Evolutionary conservation across 305 asterid species (phyloP), one percentile per base, ranked within the genome.

Genomic region (Rubia peregrina): DNA sequence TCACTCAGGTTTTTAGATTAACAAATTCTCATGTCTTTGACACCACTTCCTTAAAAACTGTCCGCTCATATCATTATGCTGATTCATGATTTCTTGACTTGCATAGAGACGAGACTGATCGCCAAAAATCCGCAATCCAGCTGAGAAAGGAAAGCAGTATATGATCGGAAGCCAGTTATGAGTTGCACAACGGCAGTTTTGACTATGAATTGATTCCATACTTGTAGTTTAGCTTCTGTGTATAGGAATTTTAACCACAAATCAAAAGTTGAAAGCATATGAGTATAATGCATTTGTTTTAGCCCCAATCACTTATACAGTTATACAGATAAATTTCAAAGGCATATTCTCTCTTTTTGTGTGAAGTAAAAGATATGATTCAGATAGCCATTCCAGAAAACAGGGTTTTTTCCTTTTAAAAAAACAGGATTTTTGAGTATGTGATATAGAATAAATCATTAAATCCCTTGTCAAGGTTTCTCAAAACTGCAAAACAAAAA

Each of bases 51-150:
- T 14, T 49, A 14, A 49, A 16, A 49, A 36, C 2, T 38, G 30
- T 63, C 10, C 7, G 9, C 5, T 51, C 21, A 16, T 51, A 51
- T 51, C 14, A 42, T 68, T 43, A 24, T 43, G 38, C 26, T 48
- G 61, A 43, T 67, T 46, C 72, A 64, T 65, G 49, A 33, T 73
- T 33, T 59, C 12, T 70, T 62, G 61, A 66, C 67, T 71, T 79
- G 17, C 75, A 80, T 87, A 93, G 97, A 76, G 89, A 85, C 33
- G 96, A 88, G 81, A 80, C 82, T 36, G 79, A 75, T 74, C 85
- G 71, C 43, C 72, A 70, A 65, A 80, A 78, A 74, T 40, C 74
- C 6, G 69, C 71, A 26, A 76, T 51, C 71, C 80, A 67, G 73
- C 85, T 73, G 73, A 82, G 70, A 61, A 55, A 77, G 78, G 91